phyloP scores from a whole-genome alignment of 2,329 filamentous ascomycete genomes.

The Clarireedia hainanense region DNA sequence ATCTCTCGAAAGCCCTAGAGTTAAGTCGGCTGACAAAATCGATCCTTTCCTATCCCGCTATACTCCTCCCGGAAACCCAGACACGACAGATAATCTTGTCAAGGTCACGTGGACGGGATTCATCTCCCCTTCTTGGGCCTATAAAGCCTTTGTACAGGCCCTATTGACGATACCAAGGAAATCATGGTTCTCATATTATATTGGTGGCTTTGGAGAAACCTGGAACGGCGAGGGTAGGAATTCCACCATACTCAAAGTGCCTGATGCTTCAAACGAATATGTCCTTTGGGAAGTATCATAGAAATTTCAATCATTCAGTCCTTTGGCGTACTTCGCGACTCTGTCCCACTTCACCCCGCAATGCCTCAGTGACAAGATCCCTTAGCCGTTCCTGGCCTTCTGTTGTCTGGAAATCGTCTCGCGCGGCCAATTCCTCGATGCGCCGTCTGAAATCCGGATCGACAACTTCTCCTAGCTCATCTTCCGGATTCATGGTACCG shows the following conservation, averaged over 20 bases:
- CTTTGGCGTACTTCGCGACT: constrained; percentile 58
- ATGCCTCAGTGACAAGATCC: constrained; percentile 70
- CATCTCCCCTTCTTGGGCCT: constrained; percentile 45
- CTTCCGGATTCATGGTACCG: constrained; percentile 62
- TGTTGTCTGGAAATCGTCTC: constrained; percentile 75
- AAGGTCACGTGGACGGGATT: constrained; percentile 54
- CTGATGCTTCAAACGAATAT: constrained; percentile 43
- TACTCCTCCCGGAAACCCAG: constrained; percentile 37
- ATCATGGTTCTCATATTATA: constrained; percentile 49
- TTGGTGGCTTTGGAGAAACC: constrained; percentile 42
- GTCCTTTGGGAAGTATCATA: constrained; percentile 49
- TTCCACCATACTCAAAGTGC: constrained; percentile 46
- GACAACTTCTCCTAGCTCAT: constrained; percentile 54
- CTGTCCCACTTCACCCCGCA: constrained; percentile 59
- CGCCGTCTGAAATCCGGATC: constrained; percentile 77
- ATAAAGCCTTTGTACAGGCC: constrained; percentile 37
- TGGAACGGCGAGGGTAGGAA: constrained; percentile 40
- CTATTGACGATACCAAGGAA: constrained; percentile 37
- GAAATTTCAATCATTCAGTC: constrained; percentile 39
- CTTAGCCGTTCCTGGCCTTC: constrained; percentile 74
- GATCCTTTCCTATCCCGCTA: constrained; percentile 67
- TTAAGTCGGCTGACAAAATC: constrained; percentile 48
- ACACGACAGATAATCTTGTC: constrained; percentile 31
- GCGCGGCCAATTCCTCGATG: constrained; percentile 81
- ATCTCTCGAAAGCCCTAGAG: constrained; percentile 55